phyloP scores from a whole-genome alignment of 2,329 filamentous ascomycete genomes.

The Waltergamsia citrina region DNA sequence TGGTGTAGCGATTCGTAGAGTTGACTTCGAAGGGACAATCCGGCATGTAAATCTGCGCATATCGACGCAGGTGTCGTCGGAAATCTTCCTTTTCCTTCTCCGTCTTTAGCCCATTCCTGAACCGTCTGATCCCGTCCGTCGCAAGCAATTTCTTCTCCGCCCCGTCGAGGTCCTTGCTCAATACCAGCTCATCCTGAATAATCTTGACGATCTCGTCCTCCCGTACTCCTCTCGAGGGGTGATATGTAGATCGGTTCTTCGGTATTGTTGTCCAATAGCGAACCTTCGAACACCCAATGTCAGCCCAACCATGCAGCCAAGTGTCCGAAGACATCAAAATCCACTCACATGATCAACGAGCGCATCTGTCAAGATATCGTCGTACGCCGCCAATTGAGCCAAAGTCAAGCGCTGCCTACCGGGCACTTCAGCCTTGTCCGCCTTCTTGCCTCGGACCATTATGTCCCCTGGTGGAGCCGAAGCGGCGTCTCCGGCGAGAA shows the following conservation, averaged over 20 bases:
- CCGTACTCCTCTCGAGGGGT: constrained; percentile 69
- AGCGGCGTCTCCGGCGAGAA: no score
- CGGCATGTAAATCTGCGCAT: constrained; percentile 84
- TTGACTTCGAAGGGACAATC: constrained; percentile 91
- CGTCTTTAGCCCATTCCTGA: constrained; percentile 56
- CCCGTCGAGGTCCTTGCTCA: constrained; percentile 59
- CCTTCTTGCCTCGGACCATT: background rate
- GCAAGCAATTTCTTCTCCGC: constrained; percentile 67
- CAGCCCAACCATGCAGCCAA: no score
- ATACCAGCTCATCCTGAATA: constrained; percentile 57
- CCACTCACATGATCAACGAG: constrained; percentile 82
- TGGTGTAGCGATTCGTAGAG: constrained; percentile 90
- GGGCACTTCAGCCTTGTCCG: background rate
- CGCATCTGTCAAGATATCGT: constrained; percentile 91
- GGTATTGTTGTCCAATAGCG: constrained; percentile 96
- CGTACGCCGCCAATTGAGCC: constrained; percentile 81
- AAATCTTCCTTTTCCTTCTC: constrained; percentile 82
- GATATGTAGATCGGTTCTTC: constrained; percentile 85
- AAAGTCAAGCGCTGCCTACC: constrained; percentile 62
- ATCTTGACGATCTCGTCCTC: constrained; percentile 53
- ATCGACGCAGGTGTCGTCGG: constrained; percentile 73
- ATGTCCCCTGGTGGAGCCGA: no score
- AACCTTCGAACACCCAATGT: constrained; percentile 43
- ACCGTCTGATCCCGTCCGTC: constrained; percentile 66
- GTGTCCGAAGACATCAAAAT: background rate